phyloP scores from a whole-genome alignment of 345 rosid species.

The Populus simonii region DNA sequence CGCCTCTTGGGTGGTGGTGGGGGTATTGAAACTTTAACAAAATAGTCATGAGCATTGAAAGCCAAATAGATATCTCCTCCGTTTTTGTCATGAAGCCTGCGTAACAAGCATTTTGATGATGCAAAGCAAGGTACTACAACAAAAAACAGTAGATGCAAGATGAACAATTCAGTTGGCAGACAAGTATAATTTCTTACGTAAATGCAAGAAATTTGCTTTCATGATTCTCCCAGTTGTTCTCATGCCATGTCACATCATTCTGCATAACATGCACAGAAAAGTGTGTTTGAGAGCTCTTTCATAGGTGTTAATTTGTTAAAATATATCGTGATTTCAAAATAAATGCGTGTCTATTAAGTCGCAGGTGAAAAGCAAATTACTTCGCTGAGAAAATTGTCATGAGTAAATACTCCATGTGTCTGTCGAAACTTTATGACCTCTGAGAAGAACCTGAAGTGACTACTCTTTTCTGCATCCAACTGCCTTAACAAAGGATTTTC shows the following conservation, averaged over 20 bases:
- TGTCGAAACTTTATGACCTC: conserved; percentile 64
- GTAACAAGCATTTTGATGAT: conserved; percentile 4
- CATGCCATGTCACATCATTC: conserved; percentile 91
- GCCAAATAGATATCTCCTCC: conserved; percentile 67
- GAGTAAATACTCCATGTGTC: conserved; percentile 45
- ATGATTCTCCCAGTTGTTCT: conserved; percentile 76
- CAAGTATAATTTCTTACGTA: conserved; percentile 48
- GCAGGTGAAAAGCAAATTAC: conserved; percentile 35
- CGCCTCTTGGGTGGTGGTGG: conserved; percentile 48
- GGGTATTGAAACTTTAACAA: conserved; percentile 62
- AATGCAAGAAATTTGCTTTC: conserved; percentile 95
- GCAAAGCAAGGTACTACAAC: neutral
- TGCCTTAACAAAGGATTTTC: conserved; percentile 24
- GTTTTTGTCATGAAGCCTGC: conserved; percentile 66
- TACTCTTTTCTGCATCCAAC: conserved; percentile 52
- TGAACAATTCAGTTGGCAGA: neutral
- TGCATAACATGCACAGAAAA: conserved; percentile 17
- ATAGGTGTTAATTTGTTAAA: neutral
- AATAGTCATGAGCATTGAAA: conserved; percentile 72
- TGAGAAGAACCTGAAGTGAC: conserved; percentile 80
- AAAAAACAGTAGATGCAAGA: neutral
- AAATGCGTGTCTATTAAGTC: neutral
- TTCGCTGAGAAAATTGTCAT: conserved; percentile 57
- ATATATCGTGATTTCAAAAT: neutral
- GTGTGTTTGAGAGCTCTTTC: conserved; percentile 11